These are phyloP conservation scores for Blastobotrys aristatus DNA, from an alignment of 1,139 yeast genomes.

Conservation along the genomic window DNA sequence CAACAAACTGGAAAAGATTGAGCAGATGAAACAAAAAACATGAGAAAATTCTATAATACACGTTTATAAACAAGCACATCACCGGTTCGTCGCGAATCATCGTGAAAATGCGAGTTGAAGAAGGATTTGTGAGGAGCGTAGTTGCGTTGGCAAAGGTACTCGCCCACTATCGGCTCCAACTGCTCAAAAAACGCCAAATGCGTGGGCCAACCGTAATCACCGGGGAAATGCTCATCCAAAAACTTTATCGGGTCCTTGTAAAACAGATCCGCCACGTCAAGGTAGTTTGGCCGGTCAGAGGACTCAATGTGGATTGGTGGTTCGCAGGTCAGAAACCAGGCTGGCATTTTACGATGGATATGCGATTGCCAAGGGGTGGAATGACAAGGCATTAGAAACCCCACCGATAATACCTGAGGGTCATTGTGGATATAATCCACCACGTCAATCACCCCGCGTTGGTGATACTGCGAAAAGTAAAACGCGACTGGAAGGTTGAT, in stretches of 20 bases:
- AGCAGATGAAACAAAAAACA: slow-evolving; percentile 9
- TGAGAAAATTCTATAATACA: neutral
- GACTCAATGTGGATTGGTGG: slow-evolving; percentile 57
- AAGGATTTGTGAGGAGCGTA: slow-evolving; percentile 42
- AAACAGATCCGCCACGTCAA: slow-evolving; percentile 83
- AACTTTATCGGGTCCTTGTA: slow-evolving; percentile 61
- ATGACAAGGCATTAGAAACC: slow-evolving; percentile 91
- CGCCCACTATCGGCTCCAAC: slow-evolving; percentile 43
- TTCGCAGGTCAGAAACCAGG: slow-evolving; percentile 86
- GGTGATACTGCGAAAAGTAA: slow-evolving; percentile 64
- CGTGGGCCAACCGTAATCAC: slow-evolving; percentile 58
- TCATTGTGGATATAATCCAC: slow-evolving; percentile 48
- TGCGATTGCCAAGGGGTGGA: slow-evolving; percentile 95
- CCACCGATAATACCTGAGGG: slow-evolving; percentile 48
- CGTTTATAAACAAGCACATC: slow-evolving; percentile 57
- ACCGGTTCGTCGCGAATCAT: slow-evolving; percentile 80
- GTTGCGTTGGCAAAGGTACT: slow-evolving; percentile 38
- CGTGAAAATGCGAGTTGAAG: slow-evolving; percentile 79
- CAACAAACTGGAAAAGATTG: slow-evolving; percentile 55
- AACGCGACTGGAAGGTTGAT: slow-evolving; percentile 44
- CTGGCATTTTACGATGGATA: slow-evolving; percentile 52
- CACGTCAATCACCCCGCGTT: slow-evolving; percentile 77
- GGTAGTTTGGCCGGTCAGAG: slow-evolving; percentile 43
- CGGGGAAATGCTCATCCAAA: slow-evolving; percentile 35
- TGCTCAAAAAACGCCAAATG: slow-evolving; percentile 70